Percentiles rank a stretch among this genome's conserved stretches.
Conservation (phyloP, 805 yeast species). For the Starmerella ratchasimensis region DNA sequence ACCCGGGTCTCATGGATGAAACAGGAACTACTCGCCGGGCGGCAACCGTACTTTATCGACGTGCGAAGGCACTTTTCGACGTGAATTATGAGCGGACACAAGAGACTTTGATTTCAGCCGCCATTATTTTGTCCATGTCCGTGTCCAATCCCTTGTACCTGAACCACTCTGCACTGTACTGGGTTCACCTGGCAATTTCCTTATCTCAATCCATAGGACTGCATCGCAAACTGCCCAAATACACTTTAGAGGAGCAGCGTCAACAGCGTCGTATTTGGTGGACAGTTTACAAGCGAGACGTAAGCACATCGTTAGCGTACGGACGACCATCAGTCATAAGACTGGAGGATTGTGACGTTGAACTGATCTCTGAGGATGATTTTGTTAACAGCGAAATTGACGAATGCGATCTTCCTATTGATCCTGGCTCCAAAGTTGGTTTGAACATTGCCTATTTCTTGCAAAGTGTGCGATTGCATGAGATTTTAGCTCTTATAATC, state of each 20-base stretch:
- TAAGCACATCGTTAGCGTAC: constrained; percentile 54
- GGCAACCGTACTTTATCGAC: constrained; percentile 45
- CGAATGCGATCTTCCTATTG: not conserved
- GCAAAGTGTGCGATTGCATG: constrained; percentile 50
- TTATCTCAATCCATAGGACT: constrained; percentile 66
- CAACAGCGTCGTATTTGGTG: constrained; percentile 51
- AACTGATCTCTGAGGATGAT: constrained; percentile 56
- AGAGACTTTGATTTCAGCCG: constrained; percentile 45
- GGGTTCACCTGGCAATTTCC: constrained; percentile 57
- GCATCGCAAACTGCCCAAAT: constrained; percentile 34
- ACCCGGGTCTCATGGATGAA: constrained; percentile 38
- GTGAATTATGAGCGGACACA: constrained; percentile 56
- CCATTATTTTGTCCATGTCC: constrained; percentile 48
- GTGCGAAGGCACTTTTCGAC: constrained; percentile 66
- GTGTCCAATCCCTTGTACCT: constrained; percentile 66
- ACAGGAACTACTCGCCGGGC: constrained; percentile 37
- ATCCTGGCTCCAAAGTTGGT: constrained; percentile 36
- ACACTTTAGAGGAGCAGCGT: constrained; percentile 30
- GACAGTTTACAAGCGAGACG: constrained; percentile 59
- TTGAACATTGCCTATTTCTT: constrained; percentile 35
- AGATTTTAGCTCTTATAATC: constrained; percentile 54
- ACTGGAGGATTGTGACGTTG: constrained; percentile 61
- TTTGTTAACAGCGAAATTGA: constrained; percentile 25
- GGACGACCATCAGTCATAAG: constrained; percentile 61
- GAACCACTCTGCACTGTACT: constrained; percentile 50